Evolutionary conservation across 2,329 filamentous ascomycete species (phyloP).

Genomic region (Phaeosphaeriaceae sp.): DNA sequence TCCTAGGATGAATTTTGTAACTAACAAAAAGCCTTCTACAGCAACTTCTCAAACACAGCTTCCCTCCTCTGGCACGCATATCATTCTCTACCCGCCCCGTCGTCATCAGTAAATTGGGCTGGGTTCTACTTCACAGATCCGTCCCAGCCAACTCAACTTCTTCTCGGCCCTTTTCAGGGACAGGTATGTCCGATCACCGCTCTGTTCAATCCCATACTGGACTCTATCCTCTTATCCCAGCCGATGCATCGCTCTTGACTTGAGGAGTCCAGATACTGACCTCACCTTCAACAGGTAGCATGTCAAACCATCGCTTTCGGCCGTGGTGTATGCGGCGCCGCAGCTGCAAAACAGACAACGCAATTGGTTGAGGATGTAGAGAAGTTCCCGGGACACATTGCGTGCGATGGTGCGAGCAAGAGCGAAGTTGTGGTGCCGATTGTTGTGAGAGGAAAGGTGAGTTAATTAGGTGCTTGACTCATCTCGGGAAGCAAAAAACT

Average conservation of each 20-base stretch:
- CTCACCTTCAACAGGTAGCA: conserved; percentile 61
- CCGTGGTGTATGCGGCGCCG: conserved; percentile 76
- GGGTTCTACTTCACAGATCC: conserved; percentile 60
- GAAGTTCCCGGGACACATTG: conserved; percentile 79
- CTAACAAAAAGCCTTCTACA: too few species aligned
- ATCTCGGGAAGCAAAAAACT: not conserved
- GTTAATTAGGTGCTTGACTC: conserved; percentile 8
- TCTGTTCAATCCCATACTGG: not conserved
- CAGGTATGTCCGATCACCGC: not conserved
- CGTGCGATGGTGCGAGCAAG: conserved; percentile 76
- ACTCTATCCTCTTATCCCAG: too few species aligned
- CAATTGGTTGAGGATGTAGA: conserved; percentile 75
- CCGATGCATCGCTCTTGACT: not conserved
- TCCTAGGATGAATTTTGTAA: too few species aligned
- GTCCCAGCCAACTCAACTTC: conserved; percentile 61
- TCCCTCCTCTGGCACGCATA: conserved; percentile 82
- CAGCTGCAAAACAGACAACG: conserved; percentile 66
- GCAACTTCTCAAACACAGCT: conserved; percentile 76
- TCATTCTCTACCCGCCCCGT: conserved; percentile 72
- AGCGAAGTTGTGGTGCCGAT: conserved; percentile 87
- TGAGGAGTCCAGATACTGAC: not conserved
- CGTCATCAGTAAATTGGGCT: conserved; percentile 77
- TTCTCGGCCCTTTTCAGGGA: conserved; percentile 81
- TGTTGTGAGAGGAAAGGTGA: conserved; percentile 57
- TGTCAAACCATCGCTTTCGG: conserved; percentile 80